Base-by-base conservation (phyloP, 805 yeast species). In the Metschnikowia sp. region DNA sequence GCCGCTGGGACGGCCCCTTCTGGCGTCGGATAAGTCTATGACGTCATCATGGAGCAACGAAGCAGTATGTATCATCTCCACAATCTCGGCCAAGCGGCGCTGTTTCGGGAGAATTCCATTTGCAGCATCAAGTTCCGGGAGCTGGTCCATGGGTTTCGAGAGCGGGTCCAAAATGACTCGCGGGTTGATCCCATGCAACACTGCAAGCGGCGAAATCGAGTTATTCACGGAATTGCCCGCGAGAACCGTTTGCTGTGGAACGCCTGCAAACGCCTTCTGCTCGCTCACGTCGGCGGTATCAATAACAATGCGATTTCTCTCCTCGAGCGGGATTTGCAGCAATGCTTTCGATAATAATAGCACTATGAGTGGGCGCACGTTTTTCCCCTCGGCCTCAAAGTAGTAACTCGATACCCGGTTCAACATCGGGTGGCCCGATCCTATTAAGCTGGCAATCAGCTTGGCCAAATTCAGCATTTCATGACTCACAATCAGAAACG, bases 21-120 rank as follows among this genome's bases (percentile, higher is more conserved):
- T 77, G 32, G 92, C 79, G 60, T 88, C 97, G 0, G 91, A 82
- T 39, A 83, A 76, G 69, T 94, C 99, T 58, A 94, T 92, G 51
- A 94, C 99, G 65, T 94, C 99, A 68, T 94, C 99, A 65, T 94
- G 99, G 45, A 94, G 76, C 54, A 94, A 71, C 10, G 96, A 86
- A 3, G 99, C 98, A 1, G 98, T 94, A 66, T 94, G 99, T 55
- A 94, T 94, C 96, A 94, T 88, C 69, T 94, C 99, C 9, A 92
- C 96, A 59, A 94, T 92, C 69, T 94, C 99, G 1, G 99, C 98
- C 46, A 94, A 75, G 49, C 99, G 78, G 55, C 98, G 77, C 69
- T 94, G 99, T 57, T 94, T 90, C 39, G 99, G 98, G 49, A 92
- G 72, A 42, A 94, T 88, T 1, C 96, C 97, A 57, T 81, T 80